phyloP scores from a whole-genome alignment of 495 filamentous ascomycete species.

The Annulohypoxylon moriforme region DNA sequence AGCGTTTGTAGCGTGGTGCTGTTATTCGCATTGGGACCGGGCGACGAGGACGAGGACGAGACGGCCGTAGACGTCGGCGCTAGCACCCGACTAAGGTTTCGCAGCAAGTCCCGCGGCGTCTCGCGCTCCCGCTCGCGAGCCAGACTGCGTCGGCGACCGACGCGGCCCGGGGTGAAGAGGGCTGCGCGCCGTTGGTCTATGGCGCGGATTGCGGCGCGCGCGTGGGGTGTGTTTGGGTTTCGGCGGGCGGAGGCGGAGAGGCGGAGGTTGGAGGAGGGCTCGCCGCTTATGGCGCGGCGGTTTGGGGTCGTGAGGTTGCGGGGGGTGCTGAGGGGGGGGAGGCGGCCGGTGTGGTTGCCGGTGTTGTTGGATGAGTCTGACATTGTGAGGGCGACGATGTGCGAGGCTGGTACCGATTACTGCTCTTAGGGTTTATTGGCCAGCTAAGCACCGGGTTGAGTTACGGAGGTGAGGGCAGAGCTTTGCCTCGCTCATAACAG shows the following conservation, averaged over 20 bases:
- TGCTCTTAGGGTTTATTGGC: not conserved
- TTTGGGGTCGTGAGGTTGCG: conserved; percentile 48
- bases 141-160: conserved; percentile 69
- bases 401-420: not conserved
- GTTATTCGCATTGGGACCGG: conserved; percentile 30
- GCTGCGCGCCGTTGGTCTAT: conserved; percentile 78
- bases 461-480: not conserved
- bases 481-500: conserved; percentile 22
- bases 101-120: conserved; percentile 77
- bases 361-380: conserved; percentile 28
- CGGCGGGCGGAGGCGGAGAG: conserved; percentile 55
- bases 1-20: conserved; percentile 50
- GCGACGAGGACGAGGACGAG: conserved; percentile 66
- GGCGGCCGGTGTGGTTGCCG: conserved; percentile 15
- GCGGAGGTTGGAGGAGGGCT: conserved; percentile 45
- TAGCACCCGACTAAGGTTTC: conserved; percentile 73
- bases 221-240: conserved; percentile 71
- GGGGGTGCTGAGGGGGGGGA: conserved; percentile 38
- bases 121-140: conserved; percentile 70
- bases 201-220: conserved; percentile 70
- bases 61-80: conserved; percentile 69
- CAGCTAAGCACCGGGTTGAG: not conserved
- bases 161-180: conserved; percentile 75
- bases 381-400: conserved; percentile 23
- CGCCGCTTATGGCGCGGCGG: conserved; percentile 48